phyloP scores from a whole-genome alignment of 2,329 filamentous ascomycete species.

The Calonectria pauciramosa region DNA sequence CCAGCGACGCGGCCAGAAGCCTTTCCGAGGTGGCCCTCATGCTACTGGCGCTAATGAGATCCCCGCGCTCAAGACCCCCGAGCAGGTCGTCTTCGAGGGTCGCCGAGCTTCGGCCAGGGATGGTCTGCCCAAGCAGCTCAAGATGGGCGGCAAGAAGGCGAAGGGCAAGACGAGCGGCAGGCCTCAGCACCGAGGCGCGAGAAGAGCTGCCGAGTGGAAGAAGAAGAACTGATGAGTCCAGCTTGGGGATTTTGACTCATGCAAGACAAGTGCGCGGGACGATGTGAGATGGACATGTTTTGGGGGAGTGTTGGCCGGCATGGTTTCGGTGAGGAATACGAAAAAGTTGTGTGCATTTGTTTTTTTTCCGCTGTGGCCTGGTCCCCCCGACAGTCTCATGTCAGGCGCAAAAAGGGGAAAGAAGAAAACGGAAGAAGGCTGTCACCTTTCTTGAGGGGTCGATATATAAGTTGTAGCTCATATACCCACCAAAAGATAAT shows the following conservation, averaged over 20 bases:
- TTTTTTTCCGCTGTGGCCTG: constrained; percentile 15
- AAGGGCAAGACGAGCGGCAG: constrained; percentile 57
- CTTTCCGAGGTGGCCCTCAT: constrained; percentile 37
- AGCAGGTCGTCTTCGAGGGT: constrained; percentile 85
- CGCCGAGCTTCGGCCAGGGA: constrained; percentile 78
- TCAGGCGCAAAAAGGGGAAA: not conserved
- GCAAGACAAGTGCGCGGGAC: not conserved
- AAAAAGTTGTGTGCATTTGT: constrained; percentile 22
- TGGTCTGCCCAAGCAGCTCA: constrained; percentile 73
- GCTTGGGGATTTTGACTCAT: not conserved
- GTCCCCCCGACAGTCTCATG: constrained; percentile 12
- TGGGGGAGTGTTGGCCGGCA: not conserved
- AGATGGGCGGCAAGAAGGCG: constrained; percentile 69
- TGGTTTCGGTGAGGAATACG: not conserved
- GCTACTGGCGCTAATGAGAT: constrained; percentile 29
- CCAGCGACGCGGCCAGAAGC: constrained; percentile 51
- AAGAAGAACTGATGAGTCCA: constrained; percentile 50
- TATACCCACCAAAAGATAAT: constrained; percentile 9
- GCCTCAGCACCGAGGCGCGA: constrained; percentile 55
- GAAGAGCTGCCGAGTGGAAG: constrained; percentile 61
- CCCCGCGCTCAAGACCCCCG: constrained; percentile 67
- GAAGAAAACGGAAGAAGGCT: not conserved
- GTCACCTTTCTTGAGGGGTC: not conserved
- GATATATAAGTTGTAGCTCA: constrained; percentile 16
- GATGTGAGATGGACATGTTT: not conserved